Percentiles rank a stretch among this genome's conserved stretches.
phyloP scores from a whole-genome alignment of 2,329 filamentous ascomycete genomes.

The Xylaria sp. region DNA sequence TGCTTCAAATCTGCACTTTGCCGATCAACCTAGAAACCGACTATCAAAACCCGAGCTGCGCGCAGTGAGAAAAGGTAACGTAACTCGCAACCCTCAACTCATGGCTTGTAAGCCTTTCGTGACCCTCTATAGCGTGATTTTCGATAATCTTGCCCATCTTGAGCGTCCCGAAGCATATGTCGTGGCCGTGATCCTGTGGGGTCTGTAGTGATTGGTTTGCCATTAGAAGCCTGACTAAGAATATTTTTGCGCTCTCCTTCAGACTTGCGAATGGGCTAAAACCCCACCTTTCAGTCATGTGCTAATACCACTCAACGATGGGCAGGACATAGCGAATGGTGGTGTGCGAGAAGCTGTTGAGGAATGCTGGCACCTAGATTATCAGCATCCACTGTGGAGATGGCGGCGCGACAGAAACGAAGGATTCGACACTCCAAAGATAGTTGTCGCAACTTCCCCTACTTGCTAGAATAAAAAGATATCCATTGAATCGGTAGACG shows the following conservation, averaged over 20 bases:
- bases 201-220: conserved; percentile 3
- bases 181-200: conserved; percentile 16
- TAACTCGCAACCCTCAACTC: conserved; percentile 19
- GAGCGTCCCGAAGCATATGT: conserved; percentile 31
- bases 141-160: conserved; percentile 2
- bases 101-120: conserved; percentile 20
- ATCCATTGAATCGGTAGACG: not conserved
- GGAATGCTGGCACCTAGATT: not conserved
- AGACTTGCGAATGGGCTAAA: not conserved
- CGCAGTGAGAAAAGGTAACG: conserved; percentile 27
- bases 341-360: not conserved
- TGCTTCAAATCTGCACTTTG: conserved; percentile 2
- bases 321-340: not conserved
- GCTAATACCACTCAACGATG: conserved; percentile 1
- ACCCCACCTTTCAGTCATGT: conserved; percentile 7
- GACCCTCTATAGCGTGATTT: conserved; percentile 2
- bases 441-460: conserved; percentile 24
- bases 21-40: not conserved
- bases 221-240: not conserved
- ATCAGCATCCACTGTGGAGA: not conserved
- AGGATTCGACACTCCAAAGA: conserved; percentile 23
- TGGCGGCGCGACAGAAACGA: conserved; percentile 11
- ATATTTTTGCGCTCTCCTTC: not conserved
- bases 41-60: not conserved
- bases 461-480: not conserved